phyloP scores from a whole-genome alignment of 2,329 filamentous ascomycete genomes.

The Pyricularia pennisetigena region DNA sequence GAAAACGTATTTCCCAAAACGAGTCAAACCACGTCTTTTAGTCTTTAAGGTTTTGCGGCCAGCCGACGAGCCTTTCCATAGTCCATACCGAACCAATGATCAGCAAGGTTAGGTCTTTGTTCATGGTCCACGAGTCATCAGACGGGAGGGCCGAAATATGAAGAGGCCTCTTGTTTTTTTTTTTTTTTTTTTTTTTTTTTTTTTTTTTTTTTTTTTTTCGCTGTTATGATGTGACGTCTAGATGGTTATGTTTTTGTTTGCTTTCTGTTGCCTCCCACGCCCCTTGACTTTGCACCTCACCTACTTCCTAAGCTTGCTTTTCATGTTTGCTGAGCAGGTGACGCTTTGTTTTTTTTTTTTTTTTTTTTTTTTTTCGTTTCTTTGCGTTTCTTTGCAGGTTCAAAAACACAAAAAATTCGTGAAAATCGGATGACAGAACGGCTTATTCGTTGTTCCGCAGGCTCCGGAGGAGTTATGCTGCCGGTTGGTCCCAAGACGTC shows the following conservation, averaged over 20 bases:
- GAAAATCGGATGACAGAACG: neutral
- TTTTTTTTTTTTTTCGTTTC: too few species aligned
- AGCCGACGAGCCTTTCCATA: too few species aligned
- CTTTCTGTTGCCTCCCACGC: neutral
- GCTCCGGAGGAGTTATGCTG: neutral
- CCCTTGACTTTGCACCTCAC: neutral
- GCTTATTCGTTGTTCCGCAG: neutral
- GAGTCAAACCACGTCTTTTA: neutral
- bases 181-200: neutral
- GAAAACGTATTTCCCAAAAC: neutral
- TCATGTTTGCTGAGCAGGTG: neutral
- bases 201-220: neutral
- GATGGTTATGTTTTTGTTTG: slow-evolving; percentile 5
- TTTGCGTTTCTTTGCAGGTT: too few species aligned
- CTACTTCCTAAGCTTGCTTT: neutral
- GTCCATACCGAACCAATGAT: neutral
- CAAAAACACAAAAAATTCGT: too few species aligned
- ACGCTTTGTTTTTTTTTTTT: neutral
- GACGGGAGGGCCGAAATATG: neutral
- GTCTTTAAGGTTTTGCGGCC: neutral
- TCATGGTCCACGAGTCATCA: neutral
- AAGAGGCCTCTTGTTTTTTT: neutral
- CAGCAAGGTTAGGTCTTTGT: neutral
- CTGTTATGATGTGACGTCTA: slow-evolving; percentile 6
- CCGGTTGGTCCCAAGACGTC: too few species aligned